These are phyloP conservation scores for Mycena maculata DNA, from an alignment of 768 basidiomycete genomes.

Conservation along the genomic window DNA sequence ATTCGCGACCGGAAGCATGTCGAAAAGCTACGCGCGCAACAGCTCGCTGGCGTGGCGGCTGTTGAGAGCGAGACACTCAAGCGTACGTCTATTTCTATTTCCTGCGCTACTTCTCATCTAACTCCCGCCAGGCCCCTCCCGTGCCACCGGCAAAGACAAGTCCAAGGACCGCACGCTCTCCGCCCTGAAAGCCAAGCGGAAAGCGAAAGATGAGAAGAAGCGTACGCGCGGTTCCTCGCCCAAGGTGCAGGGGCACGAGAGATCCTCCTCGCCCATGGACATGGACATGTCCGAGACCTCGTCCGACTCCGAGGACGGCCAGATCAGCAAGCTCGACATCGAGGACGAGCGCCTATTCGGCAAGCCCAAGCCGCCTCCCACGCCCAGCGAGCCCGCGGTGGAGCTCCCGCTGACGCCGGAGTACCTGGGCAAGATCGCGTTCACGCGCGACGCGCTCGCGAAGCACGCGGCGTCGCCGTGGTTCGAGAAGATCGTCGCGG, in stretches of 20 bases:
- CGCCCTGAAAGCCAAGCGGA: slow-evolving; percentile 87
- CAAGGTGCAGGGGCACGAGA: slow-evolving; percentile 62
- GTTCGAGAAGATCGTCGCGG: slow-evolving; percentile 82
- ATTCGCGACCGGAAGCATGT: slow-evolving; percentile 77
- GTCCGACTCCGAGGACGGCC: slow-evolving; percentile 81
- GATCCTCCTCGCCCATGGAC: slow-evolving; percentile 85
- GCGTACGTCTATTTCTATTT: slow-evolving; percentile 71
- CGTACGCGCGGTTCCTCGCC: slow-evolving; percentile 67
- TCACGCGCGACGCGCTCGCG: slow-evolving; percentile 78
- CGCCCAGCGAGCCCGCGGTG: slow-evolving; percentile 20
- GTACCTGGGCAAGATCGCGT: slow-evolving; percentile 69
- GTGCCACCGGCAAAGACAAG: slow-evolving; percentile 75
- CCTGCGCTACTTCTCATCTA: slow-evolving; percentile 1
- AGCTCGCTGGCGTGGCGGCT: slow-evolving; percentile 59
- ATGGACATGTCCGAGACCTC: slow-evolving; percentile 91
- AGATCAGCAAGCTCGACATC: slow-evolving; percentile 78
- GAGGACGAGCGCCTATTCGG: slow-evolving; percentile 73
- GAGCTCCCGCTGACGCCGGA: slow-evolving; percentile 63
- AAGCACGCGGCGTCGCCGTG: slow-evolving; percentile 81
- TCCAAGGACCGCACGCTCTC: slow-evolving; percentile 82
- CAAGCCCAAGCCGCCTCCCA: slow-evolving; percentile 54
- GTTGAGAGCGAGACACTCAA: slow-evolving; percentile 67
- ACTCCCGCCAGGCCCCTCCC: slow-evolving; percentile 22
- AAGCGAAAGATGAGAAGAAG: slow-evolving; percentile 90
- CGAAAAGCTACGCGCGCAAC: slow-evolving; percentile 78